These are phyloP conservation scores for Protomyces arabidopsidicola DNA, from an alignment of 1,139 yeast genomes.

Conservation along the genomic window DNA sequence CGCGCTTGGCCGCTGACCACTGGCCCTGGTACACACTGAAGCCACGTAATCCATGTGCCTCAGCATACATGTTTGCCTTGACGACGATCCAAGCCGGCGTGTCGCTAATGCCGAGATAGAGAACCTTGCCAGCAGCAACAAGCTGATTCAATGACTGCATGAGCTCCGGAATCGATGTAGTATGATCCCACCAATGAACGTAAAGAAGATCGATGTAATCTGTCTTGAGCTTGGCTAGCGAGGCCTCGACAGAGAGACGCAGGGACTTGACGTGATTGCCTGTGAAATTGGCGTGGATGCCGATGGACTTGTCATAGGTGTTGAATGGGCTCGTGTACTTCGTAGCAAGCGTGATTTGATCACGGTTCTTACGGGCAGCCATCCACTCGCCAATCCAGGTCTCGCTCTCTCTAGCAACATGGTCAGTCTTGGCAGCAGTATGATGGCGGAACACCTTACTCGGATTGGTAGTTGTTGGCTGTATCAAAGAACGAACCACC, in stretches of 20 bases:
- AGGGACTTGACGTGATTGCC: constrained; percentile 31
- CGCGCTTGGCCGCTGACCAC: constrained; percentile 35
- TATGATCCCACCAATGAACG: constrained; percentile 37
- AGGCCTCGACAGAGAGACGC: constrained; percentile 28
- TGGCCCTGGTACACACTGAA: constrained; percentile 36
- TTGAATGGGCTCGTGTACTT: constrained; percentile 32
- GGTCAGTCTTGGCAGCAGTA: constrained; percentile 3
- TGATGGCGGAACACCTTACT: constrained; percentile 32
- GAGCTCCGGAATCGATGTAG: constrained; percentile 35
- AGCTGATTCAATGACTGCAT: constrained; percentile 36
- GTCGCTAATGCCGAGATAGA: constrained; percentile 36
- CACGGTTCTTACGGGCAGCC: constrained; percentile 31
- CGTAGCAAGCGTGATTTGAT: constrained; percentile 34
- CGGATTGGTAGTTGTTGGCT: constrained; percentile 35
- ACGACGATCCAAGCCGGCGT: constrained; percentile 37
- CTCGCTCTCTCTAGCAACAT: not conserved
- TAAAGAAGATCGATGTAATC: constrained; percentile 32
- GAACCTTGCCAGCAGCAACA: constrained; percentile 33
- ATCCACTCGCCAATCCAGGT: constrained; percentile 35
- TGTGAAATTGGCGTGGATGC: constrained; percentile 28
- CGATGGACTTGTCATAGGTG: constrained; percentile 16
- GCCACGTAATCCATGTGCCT: constrained; percentile 34
- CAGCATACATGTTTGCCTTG: constrained; percentile 36
- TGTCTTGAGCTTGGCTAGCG: constrained; percentile 32
- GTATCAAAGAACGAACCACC: constrained; percentile 38